These are phyloP conservation scores for Cryptococcus wingfieldii DNA, from an alignment of 1,284 basidiomycete genomes.

Conservation along the genomic window DNA sequence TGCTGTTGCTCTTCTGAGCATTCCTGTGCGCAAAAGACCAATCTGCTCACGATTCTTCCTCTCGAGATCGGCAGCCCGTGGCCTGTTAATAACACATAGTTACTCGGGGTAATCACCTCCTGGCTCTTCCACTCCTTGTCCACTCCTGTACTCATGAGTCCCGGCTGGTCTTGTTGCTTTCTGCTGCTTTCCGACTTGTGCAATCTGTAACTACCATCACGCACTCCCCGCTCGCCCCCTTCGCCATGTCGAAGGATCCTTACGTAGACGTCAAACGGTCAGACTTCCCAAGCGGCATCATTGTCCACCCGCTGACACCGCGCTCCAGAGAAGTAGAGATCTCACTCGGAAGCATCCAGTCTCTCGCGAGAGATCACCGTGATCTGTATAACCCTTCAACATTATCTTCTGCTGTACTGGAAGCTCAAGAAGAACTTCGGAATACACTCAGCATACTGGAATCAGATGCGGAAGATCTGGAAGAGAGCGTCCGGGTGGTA, in stretches of 20 bases:
- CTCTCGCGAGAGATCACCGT: slow-evolving; percentile 26
- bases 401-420: slow-evolving; percentile 10
- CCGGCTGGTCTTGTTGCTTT: too few relatives aligned
- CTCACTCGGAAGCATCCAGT: slow-evolving; percentile 27
- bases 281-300: slow-evolving; percentile 2
- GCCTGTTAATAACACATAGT: not conserved
- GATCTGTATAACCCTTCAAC: slow-evolving; percentile 17
- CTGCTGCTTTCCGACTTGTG: too few relatives aligned
- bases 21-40: not conserved
- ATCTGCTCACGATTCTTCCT: too few relatives aligned
- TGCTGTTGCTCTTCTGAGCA: not conserved
- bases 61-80: not conserved
- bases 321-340: slow-evolving; percentile 36
- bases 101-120: not conserved
- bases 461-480: slow-evolving; percentile 78
- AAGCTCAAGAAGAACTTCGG: slow-evolving; percentile 57
- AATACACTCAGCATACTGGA: slow-evolving; percentile 70
- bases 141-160: too few relatives aligned
- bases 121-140: too few relatives aligned
- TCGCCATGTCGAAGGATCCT: slow-evolving; percentile 40
- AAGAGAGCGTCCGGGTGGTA: slow-evolving; percentile 83
- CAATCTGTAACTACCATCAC: not conserved
- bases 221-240: not conserved
- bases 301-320: not conserved
- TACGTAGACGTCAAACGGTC: slow-evolving; percentile 44